Evolutionary conservation across 2,329 filamentous ascomycete species (phyloP), one percentile per base, ranked within the genome.

Genomic region (Penicillium brevicompactum): DNA sequence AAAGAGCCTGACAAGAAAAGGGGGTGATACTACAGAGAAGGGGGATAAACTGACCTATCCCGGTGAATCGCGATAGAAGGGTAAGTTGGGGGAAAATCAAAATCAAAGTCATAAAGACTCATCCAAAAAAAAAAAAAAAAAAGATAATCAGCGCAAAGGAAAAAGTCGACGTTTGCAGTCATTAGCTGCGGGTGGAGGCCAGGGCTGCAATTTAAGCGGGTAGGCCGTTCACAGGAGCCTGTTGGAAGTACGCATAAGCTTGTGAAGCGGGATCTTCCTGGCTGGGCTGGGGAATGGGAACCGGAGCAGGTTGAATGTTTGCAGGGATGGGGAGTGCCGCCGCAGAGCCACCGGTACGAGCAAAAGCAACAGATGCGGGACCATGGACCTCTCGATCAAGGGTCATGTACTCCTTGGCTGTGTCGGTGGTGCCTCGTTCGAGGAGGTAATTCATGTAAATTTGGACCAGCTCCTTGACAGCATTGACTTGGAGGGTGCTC

Each of bases 321-420:
- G 46, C 40, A 31, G 59, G 43, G 21, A 53, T 42, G 6, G 58
- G 54, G 13, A 63, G 51, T 27, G 59, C 56, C 8, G 53, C 45
- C 43, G 43, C 49, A 47, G 47, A 49, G n/a, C 65, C 69, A 16
- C 67, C 65, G 13, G 67, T 70, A 55, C 73, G 70, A 42, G 66
- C 61, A 37, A 67, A 58, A 27, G 70, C 59, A 22, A 78, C 75
- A 5, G 76, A 78, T 3, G 67, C 61, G 4, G 77, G 76, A 1
- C 94, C 94, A 71, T 95, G 94, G 56, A 97, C 84, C 72, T 96
- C 90, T 42, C 87, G 84, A 70, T 99, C 93, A 34, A 97, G 79
- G 56, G 82, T 78, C 69, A 97, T 81, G 72, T 92, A 96, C 65
- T 92, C 88, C 74, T 92, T 91, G 78, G 95, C 93, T 2, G 91